Percentiles rank a stretch among this genome's conserved stretches.
These are phyloP conservation scores for Biscogniauxia mediterranea DNA, from an alignment of 2,329 filamentous ascomycete genomes.

Conservation along the genomic window DNA sequence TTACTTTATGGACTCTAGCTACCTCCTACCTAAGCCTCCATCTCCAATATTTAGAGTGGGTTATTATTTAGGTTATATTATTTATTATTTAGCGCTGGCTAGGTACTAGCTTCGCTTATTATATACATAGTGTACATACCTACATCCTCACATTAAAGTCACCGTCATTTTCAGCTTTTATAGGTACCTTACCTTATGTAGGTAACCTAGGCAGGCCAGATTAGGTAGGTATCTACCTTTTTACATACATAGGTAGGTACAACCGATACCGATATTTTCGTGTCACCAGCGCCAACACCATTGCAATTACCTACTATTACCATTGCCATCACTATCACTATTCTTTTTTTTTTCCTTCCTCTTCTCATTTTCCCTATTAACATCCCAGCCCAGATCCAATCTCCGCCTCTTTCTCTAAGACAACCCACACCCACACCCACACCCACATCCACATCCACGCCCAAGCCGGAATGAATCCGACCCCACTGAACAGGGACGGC, in stretches of 20 bases:
- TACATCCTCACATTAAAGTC: not conserved
- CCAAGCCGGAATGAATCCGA: slow-evolving; percentile 20
- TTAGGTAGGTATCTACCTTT: too few species aligned
- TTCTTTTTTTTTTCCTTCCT: not conserved
- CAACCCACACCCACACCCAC: slow-evolving; percentile 1
- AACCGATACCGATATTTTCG: too few species aligned
- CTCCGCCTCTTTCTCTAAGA: slow-evolving; percentile 5
- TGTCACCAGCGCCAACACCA: too few species aligned
- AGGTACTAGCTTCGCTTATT: not conserved
- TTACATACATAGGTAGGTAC: too few species aligned
- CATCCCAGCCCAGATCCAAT: not conserved
- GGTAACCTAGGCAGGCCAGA: too few species aligned
- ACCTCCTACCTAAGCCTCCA: too few species aligned
- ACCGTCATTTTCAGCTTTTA: not conserved
- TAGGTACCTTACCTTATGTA: too few species aligned
- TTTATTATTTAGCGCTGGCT: not conserved
- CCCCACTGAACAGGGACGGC: slow-evolving; percentile 21
- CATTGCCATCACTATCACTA: too few species aligned
- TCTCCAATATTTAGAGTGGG: not conserved
- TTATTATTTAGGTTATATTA: too few species aligned
- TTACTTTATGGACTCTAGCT: not conserved
- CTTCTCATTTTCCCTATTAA: not conserved
- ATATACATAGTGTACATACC: too few species aligned
- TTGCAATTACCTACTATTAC: too few species aligned
- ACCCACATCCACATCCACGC: slow-evolving; percentile 16